phyloP scores from a whole-genome alignment of 2,329 filamentous ascomycete species.

The Parastagonospora avenae region DNA sequence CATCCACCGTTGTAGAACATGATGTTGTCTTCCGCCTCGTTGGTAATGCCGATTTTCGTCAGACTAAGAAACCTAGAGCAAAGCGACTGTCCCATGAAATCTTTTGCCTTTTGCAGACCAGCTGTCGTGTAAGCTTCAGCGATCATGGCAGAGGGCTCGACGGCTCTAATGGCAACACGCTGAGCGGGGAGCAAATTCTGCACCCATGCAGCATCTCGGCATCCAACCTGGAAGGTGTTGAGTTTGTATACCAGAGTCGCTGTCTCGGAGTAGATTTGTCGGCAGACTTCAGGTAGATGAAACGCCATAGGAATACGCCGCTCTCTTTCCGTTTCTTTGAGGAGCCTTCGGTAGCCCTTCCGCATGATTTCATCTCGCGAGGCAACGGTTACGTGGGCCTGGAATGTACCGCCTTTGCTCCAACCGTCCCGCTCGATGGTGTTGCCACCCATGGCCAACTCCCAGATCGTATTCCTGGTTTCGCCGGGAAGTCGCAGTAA shows the following conservation, averaged over 20 bases:
- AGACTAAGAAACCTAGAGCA: no score
- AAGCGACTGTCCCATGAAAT: no score
- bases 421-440: neutral
- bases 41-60: no score
- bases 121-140: no score
- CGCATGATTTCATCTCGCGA: neutral
- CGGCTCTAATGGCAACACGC: neutral
- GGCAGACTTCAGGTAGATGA: constrained; percentile 13
- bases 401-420: neutral
- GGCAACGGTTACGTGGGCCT: neutral
- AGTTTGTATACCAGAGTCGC: constrained; percentile 10
- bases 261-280: constrained; percentile 19
- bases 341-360: neutral
- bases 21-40: no score
- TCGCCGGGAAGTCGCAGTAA: constrained; percentile 15
- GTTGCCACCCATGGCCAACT: constrained; percentile 11
- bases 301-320: constrained; percentile 3
- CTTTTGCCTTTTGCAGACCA: no score
- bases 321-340: neutral
- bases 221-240: constrained; percentile 12
- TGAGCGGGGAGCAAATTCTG: neutral
- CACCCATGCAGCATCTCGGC: constrained; percentile 3
- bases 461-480: constrained; percentile 16
- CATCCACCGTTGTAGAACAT: no score
- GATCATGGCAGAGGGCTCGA: no score